Base-by-base conservation (phyloP, 2,329 filamentous ascomycete genomes). In the Colletotrichum costaricense region DNA sequence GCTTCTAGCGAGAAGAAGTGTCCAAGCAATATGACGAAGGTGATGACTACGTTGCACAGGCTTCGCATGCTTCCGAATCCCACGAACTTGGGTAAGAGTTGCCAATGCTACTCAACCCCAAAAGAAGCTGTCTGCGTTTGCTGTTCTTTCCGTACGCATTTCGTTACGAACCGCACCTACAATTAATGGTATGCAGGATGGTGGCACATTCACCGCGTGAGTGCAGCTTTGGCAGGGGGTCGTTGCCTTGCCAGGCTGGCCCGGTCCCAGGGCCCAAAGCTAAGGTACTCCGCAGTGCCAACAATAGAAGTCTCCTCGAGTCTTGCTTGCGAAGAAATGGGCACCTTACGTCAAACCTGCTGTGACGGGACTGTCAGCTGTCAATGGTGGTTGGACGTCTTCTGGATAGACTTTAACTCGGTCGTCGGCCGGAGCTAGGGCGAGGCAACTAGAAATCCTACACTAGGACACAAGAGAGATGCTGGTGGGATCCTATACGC, bases 211-310 rank as follows among this genome's bases (percentile, higher is more conserved):
- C 63, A 49, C 60, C 57, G 55, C 60, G 49, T 26, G 46, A 30
- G 30, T 62, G 30, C 56, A 49, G 62, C 54, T 57, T 19, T 62
- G 33, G 19, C 71, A 70, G 67, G 70, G 67, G 30, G 16, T 33
- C 60, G 56, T 73, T 73, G 67, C 67, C 71, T 71, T 70, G 60
- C 71, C 60, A 66, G 71, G 71, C 71, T 73, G 71, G 28, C 46
- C 56, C 57, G 30, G 56, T 35, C 56, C 57, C 33, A 24, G 60
- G 35, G 22, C 22, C 71, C 30, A 69, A 59, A 69, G 58, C 66
- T 28, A 59, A 64, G 33, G 26, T 55, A 49, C 66, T 73, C 67
- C 71, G 62, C 56, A 59, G 35, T 70, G 56, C 70, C 70, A 73
- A 73, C 69, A 73, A 73, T 73, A 73, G 71, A 70, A 70, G 46